phyloP scores from a whole-genome alignment of 2,329 filamentous ascomycete species.

The Verticillium nubilum region DNA sequence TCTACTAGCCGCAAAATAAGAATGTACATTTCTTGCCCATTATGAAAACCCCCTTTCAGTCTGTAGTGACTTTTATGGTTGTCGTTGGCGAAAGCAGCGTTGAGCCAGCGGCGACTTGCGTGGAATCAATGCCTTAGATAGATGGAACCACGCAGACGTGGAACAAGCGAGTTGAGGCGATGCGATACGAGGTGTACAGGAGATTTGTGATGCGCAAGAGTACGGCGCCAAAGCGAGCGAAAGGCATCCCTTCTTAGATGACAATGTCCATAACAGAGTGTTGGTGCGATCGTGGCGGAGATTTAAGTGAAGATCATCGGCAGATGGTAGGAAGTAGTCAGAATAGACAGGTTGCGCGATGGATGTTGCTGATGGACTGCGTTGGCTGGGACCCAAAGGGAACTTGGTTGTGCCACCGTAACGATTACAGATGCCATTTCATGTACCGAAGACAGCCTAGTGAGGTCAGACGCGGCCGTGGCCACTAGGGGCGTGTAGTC shows the following conservation, averaged over 20 bases:
- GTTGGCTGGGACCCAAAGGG: neutral
- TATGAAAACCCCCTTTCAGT: neutral
- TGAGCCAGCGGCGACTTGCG: neutral
- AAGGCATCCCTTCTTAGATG: neutral
- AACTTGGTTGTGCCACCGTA: neutral
- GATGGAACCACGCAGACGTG: neutral
- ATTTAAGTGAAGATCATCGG: neutral
- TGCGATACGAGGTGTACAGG: neutral
- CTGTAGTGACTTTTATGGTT: neutral
- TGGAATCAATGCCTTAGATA: neutral
- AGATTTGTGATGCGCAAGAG: neutral
- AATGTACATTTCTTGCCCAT: slow-evolving; percentile 2
- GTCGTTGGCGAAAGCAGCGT: neutral
- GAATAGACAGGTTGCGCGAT: neutral
- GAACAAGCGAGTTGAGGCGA: neutral
- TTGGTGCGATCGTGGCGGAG: neutral
- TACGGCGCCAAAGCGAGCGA: neutral
- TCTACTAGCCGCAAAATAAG: neutral
- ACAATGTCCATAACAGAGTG: neutral
- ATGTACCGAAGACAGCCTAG: neutral
- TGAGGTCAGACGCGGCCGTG: neutral
- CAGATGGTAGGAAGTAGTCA: neutral
- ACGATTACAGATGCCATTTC: neutral
- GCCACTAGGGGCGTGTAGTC: neutral
- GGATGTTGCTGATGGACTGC: neutral